phyloP scores from a whole-genome alignment of 2,329 filamentous ascomycete genomes.

The Cladosporium sp. region DNA sequence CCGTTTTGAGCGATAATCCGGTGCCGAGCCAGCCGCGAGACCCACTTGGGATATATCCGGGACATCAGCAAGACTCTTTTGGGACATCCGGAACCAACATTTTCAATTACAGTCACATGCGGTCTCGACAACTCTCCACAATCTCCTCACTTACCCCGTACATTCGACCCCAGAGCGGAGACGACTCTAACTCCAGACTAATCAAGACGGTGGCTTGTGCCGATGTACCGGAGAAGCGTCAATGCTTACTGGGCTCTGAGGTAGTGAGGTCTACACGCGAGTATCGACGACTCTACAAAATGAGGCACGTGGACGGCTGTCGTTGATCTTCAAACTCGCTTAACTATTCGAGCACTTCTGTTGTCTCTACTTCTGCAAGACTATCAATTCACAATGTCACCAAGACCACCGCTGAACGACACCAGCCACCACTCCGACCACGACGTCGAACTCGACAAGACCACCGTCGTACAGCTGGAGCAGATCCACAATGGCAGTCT shows the following conservation, averaged over 20 bases:
- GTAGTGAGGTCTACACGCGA: neutral
- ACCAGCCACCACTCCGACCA: neutral
- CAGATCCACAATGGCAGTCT: constrained; percentile 11
- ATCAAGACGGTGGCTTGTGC: neutral
- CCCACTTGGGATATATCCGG: neutral
- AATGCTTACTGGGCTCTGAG: neutral
- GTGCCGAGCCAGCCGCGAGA: neutral
- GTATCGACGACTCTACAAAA: neutral
- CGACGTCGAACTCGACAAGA: constrained; percentile 13
- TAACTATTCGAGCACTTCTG: neutral
- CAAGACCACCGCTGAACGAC: neutral
- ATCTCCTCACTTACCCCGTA: constrained; percentile 3
- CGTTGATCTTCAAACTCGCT: neutral
- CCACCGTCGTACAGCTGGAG: neutral
- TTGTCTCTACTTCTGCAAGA: neutral
- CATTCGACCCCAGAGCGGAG: neutral
- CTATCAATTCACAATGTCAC: neutral
- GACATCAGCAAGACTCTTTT: neutral
- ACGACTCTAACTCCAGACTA: neutral
- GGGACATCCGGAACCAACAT: neutral
- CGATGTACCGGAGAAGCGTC: neutral
- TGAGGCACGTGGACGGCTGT: neutral
- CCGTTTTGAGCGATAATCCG: constrained; percentile 7
- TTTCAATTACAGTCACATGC: neutral
- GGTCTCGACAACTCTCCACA: neutral